A percentile compares a stretch with the other conserved stretches of the same genome.
Evolutionary conservation across 805 yeast genomes (phyloP).

Genomic region (Ogataea pignaliae): DNA sequence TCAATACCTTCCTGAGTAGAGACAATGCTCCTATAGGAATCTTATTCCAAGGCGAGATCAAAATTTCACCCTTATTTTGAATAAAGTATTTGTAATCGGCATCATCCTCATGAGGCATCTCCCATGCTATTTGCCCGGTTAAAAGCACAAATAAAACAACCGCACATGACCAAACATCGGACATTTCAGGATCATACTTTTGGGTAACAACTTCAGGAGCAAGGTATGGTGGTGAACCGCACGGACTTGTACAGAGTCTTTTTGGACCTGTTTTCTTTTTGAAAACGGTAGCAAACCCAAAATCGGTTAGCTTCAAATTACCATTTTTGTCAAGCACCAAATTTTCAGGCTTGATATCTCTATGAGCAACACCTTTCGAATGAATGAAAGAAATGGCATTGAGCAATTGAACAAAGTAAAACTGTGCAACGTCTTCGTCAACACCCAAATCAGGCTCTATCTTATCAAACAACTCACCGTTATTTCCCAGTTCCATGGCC

Average conservation of each 20-base stretch:
- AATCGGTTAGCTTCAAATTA: slow-evolving; percentile 69
- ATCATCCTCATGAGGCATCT: slow-evolving; percentile 52
- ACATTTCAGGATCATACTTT: slow-evolving; percentile 48
- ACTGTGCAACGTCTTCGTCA: slow-evolving; percentile 60
- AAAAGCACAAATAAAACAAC: slow-evolving; percentile 56
- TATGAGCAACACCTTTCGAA: slow-evolving; percentile 57
- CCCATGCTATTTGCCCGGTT: slow-evolving; percentile 72
- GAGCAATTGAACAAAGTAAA: slow-evolving; percentile 62
- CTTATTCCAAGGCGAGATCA: slow-evolving; percentile 50
- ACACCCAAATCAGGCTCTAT: slow-evolving; percentile 74
- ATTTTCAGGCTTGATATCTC: slow-evolving; percentile 69
- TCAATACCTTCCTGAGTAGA: slow-evolving; percentile 48
- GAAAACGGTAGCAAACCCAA: slow-evolving; percentile 67
- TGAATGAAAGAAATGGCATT: slow-evolving; percentile 61
- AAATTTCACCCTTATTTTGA: slow-evolving; percentile 41
- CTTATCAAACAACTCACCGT: slow-evolving; percentile 76
- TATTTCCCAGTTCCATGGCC: slow-evolving; percentile 62
- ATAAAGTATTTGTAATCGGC: slow-evolving; percentile 33
- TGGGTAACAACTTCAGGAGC: slow-evolving; percentile 65
- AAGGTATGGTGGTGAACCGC: slow-evolving; percentile 75
- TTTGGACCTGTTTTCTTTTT: slow-evolving; percentile 43
- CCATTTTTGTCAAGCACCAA: slow-evolving; percentile 59
- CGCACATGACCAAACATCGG: slow-evolving; percentile 72
- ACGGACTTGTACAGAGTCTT: slow-evolving; percentile 45
- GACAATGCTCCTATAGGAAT: slow-evolving; percentile 47